Conservation (phyloP, 768 basidiomycete genomes). For the Gyrodon lividus region DNA sequence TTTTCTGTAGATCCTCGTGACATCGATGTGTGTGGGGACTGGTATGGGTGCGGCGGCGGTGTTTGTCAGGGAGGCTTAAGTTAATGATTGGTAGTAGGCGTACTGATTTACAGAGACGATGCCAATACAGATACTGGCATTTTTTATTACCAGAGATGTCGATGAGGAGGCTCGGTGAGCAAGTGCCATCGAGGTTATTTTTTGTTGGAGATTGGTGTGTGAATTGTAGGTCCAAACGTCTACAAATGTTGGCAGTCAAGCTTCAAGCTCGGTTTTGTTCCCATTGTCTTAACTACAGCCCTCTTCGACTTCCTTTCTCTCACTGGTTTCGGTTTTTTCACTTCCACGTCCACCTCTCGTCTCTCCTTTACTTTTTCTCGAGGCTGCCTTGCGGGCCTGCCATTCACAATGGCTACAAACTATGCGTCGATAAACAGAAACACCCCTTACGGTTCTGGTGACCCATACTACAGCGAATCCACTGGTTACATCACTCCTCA, state of each 20-base stretch:
- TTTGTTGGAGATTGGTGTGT: not conserved
- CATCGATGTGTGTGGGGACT: conserved; percentile 85
- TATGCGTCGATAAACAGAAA: conserved; percentile 35
- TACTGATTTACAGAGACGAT: too few species aligned
- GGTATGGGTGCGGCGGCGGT: conserved; percentile 91
- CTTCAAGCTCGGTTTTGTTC: conserved; percentile 11
- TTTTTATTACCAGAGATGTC: not conserved
- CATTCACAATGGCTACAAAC: conserved; percentile 38
- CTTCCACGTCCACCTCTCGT: conserved; percentile 17
- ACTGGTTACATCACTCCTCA: conserved; percentile 64
- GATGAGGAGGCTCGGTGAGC: not conserved
- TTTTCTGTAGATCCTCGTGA: conserved; percentile 65
- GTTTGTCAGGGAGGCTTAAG: conserved; percentile 54
- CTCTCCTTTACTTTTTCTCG: conserved; percentile 18
- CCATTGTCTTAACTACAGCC: not conserved
- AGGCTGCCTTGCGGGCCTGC: conserved; percentile 15
- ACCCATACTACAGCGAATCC: conserved; percentile 69
- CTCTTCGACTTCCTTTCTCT: conserved; percentile 18
- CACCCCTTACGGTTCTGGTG: conserved; percentile 57
- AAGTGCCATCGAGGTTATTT: not conserved
- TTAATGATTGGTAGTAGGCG: too few species aligned
- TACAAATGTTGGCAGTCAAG: conserved; percentile 5
- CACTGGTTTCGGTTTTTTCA: conserved; percentile 11
- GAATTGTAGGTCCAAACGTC: conserved; percentile 8
- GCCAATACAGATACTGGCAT: not conserved